These are phyloP conservation scores for Phaeosphaeria sp. DNA, from an alignment of 2,329 filamentous ascomycete species.

Conservation along the genomic window DNA sequence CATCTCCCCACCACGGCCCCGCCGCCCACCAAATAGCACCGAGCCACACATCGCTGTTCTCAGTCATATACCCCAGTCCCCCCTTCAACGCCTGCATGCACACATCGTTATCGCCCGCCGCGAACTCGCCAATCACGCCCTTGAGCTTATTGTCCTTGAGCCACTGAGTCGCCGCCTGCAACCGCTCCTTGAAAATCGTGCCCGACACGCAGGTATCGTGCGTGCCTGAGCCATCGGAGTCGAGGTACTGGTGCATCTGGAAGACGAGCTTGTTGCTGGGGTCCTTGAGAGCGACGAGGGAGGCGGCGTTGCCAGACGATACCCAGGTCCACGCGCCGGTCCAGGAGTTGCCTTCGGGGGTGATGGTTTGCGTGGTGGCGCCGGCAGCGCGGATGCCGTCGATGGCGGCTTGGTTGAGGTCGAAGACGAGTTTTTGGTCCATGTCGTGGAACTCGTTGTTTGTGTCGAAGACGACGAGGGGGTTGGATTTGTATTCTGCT, in stretches of 20 bases:
- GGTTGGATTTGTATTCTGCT: conserved; percentile 48
- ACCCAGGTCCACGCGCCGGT: conserved; percentile 59
- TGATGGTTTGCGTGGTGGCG: conserved; percentile 62
- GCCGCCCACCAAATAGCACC: conserved; percentile 64
- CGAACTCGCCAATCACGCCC: conserved; percentile 63
- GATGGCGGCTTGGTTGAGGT: conserved; percentile 57
- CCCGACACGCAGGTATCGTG: conserved; percentile 56
- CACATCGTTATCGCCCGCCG: conserved; percentile 58
- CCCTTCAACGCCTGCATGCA: conserved; percentile 60
- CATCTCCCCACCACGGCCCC: conserved; percentile 58
- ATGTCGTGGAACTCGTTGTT: conserved; percentile 59
- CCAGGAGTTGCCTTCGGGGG: conserved; percentile 64
- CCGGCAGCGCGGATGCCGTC: conserved; percentile 55
- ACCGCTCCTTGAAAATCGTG: conserved; percentile 62
- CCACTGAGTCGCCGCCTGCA: conserved; percentile 61
- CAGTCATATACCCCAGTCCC: conserved; percentile 56
- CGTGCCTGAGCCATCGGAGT: conserved; percentile 63
- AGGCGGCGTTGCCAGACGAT: conserved; percentile 53
- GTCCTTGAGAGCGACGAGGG: conserved; percentile 59
- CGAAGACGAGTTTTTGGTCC: conserved; percentile 52
- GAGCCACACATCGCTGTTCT: conserved; percentile 61
- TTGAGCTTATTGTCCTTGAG: conserved; percentile 60
- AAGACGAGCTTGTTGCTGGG: conserved; percentile 62
- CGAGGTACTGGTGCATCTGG: conserved; percentile 70
- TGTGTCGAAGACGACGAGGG: conserved; percentile 55